These are phyloP conservation scores for Eimeria acervulina DNA, from an alignment of 169 alveolate genomes.

Conservation along the genomic window DNA sequence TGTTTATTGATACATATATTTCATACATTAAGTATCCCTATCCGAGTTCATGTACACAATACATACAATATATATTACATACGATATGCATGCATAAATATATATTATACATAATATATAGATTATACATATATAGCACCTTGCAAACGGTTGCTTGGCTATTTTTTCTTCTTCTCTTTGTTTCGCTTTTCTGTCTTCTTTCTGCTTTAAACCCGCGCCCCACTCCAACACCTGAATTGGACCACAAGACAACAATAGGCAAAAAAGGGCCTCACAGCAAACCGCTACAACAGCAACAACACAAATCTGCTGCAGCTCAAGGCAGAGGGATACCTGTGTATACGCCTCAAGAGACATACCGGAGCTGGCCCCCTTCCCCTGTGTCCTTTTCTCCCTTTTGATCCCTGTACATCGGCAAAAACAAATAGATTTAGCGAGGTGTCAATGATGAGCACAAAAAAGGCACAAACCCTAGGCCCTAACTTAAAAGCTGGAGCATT, in stretches of 20 bases:
- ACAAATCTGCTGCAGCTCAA: neutral
- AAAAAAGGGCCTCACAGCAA: neutral
- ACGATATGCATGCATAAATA: neutral
- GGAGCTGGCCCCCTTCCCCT: conserved; percentile 77
- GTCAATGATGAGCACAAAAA: neutral
- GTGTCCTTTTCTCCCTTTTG: conserved; percentile 52
- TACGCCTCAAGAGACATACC: neutral
- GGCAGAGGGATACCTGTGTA: neutral
- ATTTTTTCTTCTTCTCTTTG: conserved; percentile 58
- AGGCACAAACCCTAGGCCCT: neutral
- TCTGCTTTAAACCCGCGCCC: conserved; percentile 84
- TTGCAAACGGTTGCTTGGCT: conserved; percentile 79
- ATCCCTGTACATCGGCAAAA: neutral
- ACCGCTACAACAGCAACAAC: neutral
- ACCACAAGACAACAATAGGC: neutral
- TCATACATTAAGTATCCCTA: no score
- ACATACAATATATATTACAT: neutral
- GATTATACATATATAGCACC: conserved; percentile 15
- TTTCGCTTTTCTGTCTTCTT: conserved; percentile 21
- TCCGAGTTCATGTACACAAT: no score
- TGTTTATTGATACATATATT: no score
- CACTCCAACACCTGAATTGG: conserved; percentile 62
- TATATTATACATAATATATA: neutral
- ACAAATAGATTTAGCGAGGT: neutral
- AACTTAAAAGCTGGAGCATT: no score